Conservation (phyloP, 768 basidiomycete genomes). For the Tylopilus rubrobrunneus region DNA sequence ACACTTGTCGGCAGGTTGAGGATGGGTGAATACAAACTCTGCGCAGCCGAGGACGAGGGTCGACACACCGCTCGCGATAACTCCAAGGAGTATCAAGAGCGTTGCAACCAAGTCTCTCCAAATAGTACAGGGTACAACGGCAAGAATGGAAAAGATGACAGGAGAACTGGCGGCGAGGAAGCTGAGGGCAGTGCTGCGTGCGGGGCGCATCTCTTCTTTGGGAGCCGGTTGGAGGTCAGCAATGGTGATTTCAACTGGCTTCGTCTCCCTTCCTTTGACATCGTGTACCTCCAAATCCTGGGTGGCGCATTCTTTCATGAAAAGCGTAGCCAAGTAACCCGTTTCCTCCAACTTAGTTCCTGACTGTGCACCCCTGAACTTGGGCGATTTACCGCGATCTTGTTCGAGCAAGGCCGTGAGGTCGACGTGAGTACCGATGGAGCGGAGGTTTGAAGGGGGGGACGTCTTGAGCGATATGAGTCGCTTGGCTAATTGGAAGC, state of each 20-base stretch:
- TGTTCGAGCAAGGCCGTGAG: conserved; percentile 18
- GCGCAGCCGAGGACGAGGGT: neutral
- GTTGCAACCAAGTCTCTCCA: neutral
- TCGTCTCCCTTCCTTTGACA: conserved; percentile 9
- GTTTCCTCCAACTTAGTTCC: conserved; percentile 46
- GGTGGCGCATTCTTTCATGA: conserved; percentile 12
- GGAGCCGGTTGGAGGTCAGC: conserved; percentile 10
- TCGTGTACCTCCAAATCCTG: conserved; percentile 5
- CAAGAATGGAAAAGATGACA: conserved; percentile 18
- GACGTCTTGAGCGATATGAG: conserved; percentile 17
- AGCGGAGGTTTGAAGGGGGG: neutral
- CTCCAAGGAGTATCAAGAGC: neutral
- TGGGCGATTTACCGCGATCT: conserved; percentile 39
- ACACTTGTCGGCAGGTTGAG: neutral
- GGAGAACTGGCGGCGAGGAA: conserved; percentile 17
- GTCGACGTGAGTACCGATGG: conserved; percentile 6
- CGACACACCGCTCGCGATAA: neutral
- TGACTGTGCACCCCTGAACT: conserved; percentile 70
- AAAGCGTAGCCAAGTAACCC: conserved; percentile 57
- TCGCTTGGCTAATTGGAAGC: conserved; percentile 24
- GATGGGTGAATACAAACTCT: neutral
- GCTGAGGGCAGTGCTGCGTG: neutral
- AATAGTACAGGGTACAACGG: neutral
- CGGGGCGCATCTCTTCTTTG: conserved; percentile 3
- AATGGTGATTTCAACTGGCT: conserved; percentile 6